These are phyloP conservation scores for Glycine latifolia DNA, from an alignment of 306 rosid genomes.

Conservation along the genomic window DNA sequence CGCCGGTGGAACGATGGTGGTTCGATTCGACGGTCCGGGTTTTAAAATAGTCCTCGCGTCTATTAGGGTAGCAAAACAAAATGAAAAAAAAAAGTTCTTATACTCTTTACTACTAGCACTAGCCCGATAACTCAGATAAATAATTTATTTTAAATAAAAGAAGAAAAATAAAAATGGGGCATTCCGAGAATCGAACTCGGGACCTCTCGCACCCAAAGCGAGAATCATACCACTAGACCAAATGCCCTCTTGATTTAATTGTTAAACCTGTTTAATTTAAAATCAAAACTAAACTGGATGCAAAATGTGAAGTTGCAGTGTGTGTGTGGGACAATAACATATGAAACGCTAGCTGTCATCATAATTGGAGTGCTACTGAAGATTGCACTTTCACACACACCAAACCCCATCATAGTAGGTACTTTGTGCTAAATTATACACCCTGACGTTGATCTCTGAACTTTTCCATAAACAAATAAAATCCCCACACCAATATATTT, in stretches of 20 bases:
- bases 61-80: background rate
- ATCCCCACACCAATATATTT: background rate
- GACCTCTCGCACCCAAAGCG: constrained; percentile 67
- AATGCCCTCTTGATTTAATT: constrained; percentile 39
- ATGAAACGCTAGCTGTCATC: constrained; percentile 39
- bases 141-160: too few species aligned
- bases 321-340: constrained; percentile 10
- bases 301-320: too few species aligned
- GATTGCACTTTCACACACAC: constrained; percentile 19
- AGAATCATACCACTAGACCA: constrained; percentile 63
- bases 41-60: background rate
- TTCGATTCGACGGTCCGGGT: too few species aligned
- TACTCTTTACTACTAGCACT: background rate
- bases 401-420: constrained; percentile 36
- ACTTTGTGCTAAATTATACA: constrained; percentile 10
- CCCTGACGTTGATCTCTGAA: background rate
- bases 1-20: too few species aligned
- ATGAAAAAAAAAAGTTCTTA: too few species aligned
- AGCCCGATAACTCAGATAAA: too few species aligned
- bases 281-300: too few species aligned
- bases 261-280: too few species aligned
- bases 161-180: constrained; percentile 36
- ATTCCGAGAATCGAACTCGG: constrained; percentile 65
- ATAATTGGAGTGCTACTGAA: constrained; percentile 37
- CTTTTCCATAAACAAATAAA: background rate